Conservation (phyloP, 2,329 filamentous ascomycete species). For the Atkinsonella hypoxylon region DNA sequence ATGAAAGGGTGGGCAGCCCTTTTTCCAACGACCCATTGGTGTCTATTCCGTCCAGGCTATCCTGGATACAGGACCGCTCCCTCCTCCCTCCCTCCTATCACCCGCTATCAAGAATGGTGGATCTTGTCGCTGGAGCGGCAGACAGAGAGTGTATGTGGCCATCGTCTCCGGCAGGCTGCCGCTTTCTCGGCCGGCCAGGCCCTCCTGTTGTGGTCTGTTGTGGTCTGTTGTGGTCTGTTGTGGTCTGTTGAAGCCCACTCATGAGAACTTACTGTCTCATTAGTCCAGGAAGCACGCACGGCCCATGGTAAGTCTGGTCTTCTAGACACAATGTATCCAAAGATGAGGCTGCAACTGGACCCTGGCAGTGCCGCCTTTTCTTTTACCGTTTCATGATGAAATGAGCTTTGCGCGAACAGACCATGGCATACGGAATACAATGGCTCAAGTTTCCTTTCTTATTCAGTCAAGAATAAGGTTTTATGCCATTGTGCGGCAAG, state of each 20-base stretch:
- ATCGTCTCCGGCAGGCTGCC: slow-evolving; percentile 4
- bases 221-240: no score
- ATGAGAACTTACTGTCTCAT: not conserved
- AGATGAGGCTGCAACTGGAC: not conserved
- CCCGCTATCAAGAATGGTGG: not conserved
- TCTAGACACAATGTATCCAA: not conserved
- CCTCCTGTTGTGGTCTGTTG: not conserved
- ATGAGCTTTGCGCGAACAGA: not conserved
- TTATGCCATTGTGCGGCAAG: no score
- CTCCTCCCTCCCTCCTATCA: not conserved
- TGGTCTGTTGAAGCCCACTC: not conserved
- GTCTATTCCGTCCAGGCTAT: not conserved
- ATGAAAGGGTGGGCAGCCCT: slow-evolving; percentile 1
- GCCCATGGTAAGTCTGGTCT: not conserved
- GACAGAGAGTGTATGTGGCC: not conserved
- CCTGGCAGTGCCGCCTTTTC: not conserved
- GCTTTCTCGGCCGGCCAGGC: slow-evolving; percentile 7
- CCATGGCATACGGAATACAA: no score
- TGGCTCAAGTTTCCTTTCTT: no score
- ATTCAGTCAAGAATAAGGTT: no score
- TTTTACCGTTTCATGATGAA: not conserved
- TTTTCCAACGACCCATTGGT: not conserved
- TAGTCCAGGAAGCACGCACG: not conserved
- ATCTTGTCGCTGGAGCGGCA: not conserved
- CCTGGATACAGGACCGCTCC: not conserved